phyloP scores from a whole-genome alignment of 2,329 filamentous ascomycete genomes.

The Pyrenophora graminea region DNA sequence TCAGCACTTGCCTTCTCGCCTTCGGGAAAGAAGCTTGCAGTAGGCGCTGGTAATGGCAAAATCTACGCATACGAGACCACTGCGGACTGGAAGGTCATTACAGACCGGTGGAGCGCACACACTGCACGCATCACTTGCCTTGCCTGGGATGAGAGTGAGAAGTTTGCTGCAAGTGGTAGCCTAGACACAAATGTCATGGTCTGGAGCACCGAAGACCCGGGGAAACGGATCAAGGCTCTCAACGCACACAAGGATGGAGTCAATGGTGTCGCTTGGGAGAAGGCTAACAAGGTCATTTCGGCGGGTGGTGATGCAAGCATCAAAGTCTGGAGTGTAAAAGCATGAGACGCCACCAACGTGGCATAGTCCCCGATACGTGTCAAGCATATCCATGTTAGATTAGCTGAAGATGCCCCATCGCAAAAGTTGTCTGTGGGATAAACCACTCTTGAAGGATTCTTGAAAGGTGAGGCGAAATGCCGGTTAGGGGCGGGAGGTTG shows the following conservation, averaged over 20 bases:
- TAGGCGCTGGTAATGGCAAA: slow-evolving; percentile 82
- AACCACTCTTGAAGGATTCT: not conserved
- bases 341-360: slow-evolving; percentile 16
- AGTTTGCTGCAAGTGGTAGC: slow-evolving; percentile 79
- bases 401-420: not conserved
- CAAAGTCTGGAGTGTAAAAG: slow-evolving; percentile 73
- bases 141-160: slow-evolving; percentile 76
- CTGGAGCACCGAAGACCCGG: slow-evolving; percentile 85
- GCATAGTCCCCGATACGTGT: not conserved
- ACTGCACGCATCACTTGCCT: slow-evolving; percentile 69
- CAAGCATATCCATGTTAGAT: not conserved
- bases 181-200: slow-evolving; percentile 91
- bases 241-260: slow-evolving; percentile 98
- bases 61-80: slow-evolving; percentile 76
- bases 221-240: slow-evolving; percentile 77
- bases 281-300: slow-evolving; percentile 68
- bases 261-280: slow-evolving; percentile 81
- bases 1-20: slow-evolving; percentile 83
- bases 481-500: not conserved
- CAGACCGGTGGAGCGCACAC: slow-evolving; percentile 77
- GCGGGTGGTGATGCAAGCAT: slow-evolving; percentile 86
- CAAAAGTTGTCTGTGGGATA: not conserved
- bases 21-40: slow-evolving; percentile 76
- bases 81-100: slow-evolving; percentile 70
- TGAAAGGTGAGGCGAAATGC: slow-evolving; percentile 11